Evolutionary conservation across 176 grass and related monocot species (phyloP).

Genomic region (Eleusine coracana): DNA sequence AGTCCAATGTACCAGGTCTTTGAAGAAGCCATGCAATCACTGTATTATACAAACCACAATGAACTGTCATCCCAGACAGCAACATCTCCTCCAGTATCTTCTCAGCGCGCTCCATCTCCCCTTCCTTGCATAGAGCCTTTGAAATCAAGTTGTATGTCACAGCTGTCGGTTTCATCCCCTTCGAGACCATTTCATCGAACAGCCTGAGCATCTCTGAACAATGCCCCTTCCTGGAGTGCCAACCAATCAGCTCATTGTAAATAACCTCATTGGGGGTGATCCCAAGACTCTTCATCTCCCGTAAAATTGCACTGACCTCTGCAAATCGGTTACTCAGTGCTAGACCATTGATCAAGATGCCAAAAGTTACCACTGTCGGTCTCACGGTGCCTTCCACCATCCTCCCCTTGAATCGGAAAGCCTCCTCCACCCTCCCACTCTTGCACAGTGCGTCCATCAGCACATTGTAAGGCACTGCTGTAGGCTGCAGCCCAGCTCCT

Average conservation of each 20-base stretch:
- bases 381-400: conserved; percentile 55
- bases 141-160: conserved; percentile 78
- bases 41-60: conserved; percentile 63
- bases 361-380: conserved; percentile 70
- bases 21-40: conserved; percentile 68
- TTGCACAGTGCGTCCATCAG: conserved; percentile 77
- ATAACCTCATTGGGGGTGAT: conserved; percentile 75
- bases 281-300: conserved; percentile 66
- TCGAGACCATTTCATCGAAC: conserved; percentile 67
- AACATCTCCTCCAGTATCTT: conserved; percentile 75
- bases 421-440: conserved; percentile 66
- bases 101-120: conserved; percentile 70
- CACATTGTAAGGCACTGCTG: conserved; percentile 68
- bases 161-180: conserved; percentile 55
- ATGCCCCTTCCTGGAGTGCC: conserved; percentile 60
- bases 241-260: conserved; percentile 81
- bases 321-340: conserved; percentile 54
- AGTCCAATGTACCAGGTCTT: conserved; percentile 55
- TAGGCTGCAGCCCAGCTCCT: conserved; percentile 44
- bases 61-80: conserved; percentile 64
- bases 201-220: conserved; percentile 55
- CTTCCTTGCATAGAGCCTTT: conserved; percentile 69
- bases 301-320: conserved; percentile 48
- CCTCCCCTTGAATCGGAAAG: conserved; percentile 65
- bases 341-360: conserved; percentile 84